Evolutionary conservation across 2,329 filamentous ascomycete species (phyloP).

Genomic region (Xylaria arbuscula): DNA sequence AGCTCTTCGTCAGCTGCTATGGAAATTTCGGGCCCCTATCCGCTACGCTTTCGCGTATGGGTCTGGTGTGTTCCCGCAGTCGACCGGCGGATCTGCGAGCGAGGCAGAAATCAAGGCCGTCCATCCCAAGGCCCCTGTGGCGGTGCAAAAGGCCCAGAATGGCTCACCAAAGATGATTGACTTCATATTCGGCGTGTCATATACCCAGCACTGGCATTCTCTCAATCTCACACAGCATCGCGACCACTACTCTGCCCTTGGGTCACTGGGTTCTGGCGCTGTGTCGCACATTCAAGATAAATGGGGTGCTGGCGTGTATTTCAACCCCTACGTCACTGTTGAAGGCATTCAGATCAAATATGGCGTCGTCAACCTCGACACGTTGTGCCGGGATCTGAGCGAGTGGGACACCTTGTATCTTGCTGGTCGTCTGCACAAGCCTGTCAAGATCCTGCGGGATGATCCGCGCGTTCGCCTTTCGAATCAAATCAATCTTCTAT

Average conservation of each 20-base stretch:
- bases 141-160: slow-evolving; percentile 85
- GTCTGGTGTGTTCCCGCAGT: slow-evolving; percentile 93
- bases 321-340: slow-evolving; percentile 93
- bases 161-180: slow-evolving; percentile 96
- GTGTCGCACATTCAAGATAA: slow-evolving; percentile 88
- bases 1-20: slow-evolving; percentile 84
- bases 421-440: slow-evolving; percentile 95
- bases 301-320: slow-evolving; percentile 95
- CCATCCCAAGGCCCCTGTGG: slow-evolving; percentile 83
- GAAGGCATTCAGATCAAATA: slow-evolving; percentile 98
- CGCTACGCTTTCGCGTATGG: slow-evolving; percentile 98
- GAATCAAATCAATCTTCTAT: slow-evolving; percentile 95
- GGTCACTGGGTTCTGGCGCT: slow-evolving; percentile 83
- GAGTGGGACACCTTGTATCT: slow-evolving; percentile 96
- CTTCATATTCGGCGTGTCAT: slow-evolving; percentile 95
- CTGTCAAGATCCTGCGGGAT: slow-evolving; percentile 93
- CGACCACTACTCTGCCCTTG: slow-evolving; percentile 90
- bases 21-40: slow-evolving; percentile 92
- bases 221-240: slow-evolving; percentile 90
- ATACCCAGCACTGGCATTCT: slow-evolving; percentile 96
- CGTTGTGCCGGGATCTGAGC: slow-evolving; percentile 84
- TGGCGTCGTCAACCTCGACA: slow-evolving; percentile 93
- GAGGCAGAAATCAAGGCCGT: slow-evolving; percentile 70
- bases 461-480: slow-evolving; percentile 91
- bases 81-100: slow-evolving; percentile 61